These are phyloP conservation scores for maize (Zea mays) DNA, from an alignment of 176 grass and related monocot genomes.

Conservation along the genomic window DNA sequence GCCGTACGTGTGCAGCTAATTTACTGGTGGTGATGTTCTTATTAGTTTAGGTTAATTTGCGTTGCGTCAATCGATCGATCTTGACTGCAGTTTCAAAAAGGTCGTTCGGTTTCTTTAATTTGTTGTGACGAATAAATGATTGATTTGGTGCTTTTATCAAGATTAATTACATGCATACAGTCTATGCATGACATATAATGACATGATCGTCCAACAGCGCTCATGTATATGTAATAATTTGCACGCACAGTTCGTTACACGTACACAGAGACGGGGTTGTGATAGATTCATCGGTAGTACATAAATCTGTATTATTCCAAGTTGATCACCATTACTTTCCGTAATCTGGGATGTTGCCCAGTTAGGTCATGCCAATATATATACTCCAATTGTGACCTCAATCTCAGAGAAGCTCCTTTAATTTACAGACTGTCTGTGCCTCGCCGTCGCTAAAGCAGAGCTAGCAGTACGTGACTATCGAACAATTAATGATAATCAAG, in stretches of 20 bases:
- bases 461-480: neutral
- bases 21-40: neutral
- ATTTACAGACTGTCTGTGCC: slow-evolving; percentile 41
- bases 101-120: neutral
- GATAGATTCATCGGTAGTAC: too few relatives aligned
- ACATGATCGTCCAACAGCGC: neutral
- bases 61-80: too few relatives aligned
- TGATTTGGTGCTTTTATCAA: neutral
- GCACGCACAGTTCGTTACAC: neutral
- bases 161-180: neutral
- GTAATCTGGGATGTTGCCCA: neutral
- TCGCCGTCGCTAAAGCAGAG: slow-evolving; percentile 23
- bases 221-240: neutral
- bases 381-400: neutral
- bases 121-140: slow-evolving; percentile 12
- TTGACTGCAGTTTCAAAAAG: too few relatives aligned
- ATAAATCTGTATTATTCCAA: neutral
- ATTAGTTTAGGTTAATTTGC: neutral
- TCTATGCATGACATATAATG: neutral
- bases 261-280: too few relatives aligned
- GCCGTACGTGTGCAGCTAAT: slow-evolving; percentile 5
- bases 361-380: slow-evolving; percentile 21
- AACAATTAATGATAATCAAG: neutral
- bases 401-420: slow-evolving; percentile 22
- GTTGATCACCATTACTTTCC: neutral